Percentiles rank a stretch among this genome's conserved stretches.
These are phyloP conservation scores for Epichloe elymi DNA, from an alignment of 2,329 filamentous ascomycete genomes.

Conservation along the genomic window DNA sequence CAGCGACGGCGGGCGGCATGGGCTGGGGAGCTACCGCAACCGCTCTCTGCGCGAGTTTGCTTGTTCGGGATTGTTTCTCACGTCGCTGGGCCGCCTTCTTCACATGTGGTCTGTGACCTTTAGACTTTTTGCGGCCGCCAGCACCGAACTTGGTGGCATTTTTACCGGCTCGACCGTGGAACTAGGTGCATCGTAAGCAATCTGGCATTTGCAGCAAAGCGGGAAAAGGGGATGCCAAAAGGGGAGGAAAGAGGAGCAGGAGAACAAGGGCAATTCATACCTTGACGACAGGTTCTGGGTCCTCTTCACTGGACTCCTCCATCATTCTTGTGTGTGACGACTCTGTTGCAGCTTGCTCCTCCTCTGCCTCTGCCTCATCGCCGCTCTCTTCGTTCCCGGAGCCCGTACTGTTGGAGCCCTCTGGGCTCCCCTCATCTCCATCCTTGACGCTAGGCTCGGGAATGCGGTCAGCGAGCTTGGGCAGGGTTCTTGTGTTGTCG, in stretches of 20 bases:
- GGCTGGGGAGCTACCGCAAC: conserved; percentile 21
- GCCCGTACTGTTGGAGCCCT: conserved; percentile 31
- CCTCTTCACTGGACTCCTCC: conserved; percentile 46
- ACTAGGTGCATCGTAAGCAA: conserved; percentile 3
- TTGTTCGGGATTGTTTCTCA: conserved; percentile 27
- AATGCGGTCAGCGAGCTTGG: conserved; percentile 34
- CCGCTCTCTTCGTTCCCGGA: conserved; percentile 39
- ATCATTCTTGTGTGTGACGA: conserved; percentile 38
- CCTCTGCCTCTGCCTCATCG: conserved; percentile 38
- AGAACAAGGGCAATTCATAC: conserved; percentile 11
- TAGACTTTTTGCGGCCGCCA: conserved; percentile 36
- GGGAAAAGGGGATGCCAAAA: neutral
- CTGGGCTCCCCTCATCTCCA: conserved; percentile 35
- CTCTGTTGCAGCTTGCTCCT: conserved; percentile 20
- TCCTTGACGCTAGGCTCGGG: conserved; percentile 28
- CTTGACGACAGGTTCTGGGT: conserved; percentile 17
- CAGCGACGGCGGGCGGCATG: conserved; percentile 24
- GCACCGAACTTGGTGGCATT: conserved; percentile 13
- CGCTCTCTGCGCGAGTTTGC: conserved; percentile 25
- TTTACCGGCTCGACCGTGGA: conserved; percentile 9
- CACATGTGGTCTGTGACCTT: conserved; percentile 29
- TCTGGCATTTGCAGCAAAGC: neutral
- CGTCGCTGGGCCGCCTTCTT: conserved; percentile 36
- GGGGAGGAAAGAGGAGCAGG: neutral
- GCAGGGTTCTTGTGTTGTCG: conserved; percentile 44